Base-by-base conservation (phyloP, 2,329 filamentous ascomycete species). In the Stachybotrys chlorohalonatus region DNA sequence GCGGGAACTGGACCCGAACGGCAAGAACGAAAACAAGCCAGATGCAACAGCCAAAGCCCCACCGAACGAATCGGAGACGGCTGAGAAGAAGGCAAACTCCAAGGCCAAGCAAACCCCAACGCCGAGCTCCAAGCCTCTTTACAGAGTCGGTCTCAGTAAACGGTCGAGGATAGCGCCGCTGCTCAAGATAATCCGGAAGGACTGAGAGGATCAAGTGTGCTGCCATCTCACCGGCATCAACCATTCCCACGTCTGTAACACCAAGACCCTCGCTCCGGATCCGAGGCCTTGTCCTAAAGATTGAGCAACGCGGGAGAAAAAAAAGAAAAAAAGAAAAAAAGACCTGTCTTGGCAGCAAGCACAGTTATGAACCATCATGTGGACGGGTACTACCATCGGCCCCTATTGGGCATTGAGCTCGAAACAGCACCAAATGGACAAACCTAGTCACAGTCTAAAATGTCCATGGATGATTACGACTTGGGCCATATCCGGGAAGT, bases 81-180 rank as follows among this genome's bases (percentile, higher is more conserved):
- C 13, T 42, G 36, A 42, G 2, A 42, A 42, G 36, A 42, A 42
- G 13, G 9, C 24, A 24, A 24, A 2, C 9, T 5, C 36, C 13
- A 36, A 36, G 15, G n/a, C 7, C 46, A 47, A 47, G 46, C 8
- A 8, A 8, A 30, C 51, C 42, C 48, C 51, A 31, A 17, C 15
- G 17, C 11, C 36, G 15, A 17, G 11, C 6, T 45, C 53, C 47
- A 52, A 47, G 47, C 39, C 42, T 24, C 47, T 39, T 9, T 78
- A 76, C 57, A 71, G 78, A 15, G 77, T 81, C 53, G 78, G 78
- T 3, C 64, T 81, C 59, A 81, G 78, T 67, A 79, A 73, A 63
- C 70, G 65, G 60, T 72, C 72, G 16, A 70, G 74, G 55, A 80
- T 81, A 56, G 75, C 78, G 42, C 77, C 78, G 31, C 63, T 81